Evolutionary conservation across 306 rosid species (phyloP).

Genomic region (Hippophae rhamnoides): DNA sequence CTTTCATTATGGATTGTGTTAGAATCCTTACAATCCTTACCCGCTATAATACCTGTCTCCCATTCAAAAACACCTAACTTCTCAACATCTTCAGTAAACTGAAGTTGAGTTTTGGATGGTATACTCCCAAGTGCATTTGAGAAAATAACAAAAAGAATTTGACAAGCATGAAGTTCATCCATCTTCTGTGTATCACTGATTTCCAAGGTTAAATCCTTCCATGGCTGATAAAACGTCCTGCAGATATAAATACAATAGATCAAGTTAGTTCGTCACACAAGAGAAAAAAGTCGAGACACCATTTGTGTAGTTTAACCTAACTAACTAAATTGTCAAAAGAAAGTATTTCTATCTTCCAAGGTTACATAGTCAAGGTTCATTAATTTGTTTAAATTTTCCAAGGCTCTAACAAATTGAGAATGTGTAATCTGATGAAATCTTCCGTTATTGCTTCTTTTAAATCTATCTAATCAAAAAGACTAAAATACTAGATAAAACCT

Average conservation of each 20-base stretch:
- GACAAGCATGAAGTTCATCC: conserved; percentile 73
- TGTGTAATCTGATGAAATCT: neutral
- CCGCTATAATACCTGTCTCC: conserved; percentile 44
- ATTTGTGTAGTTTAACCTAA: neutral
- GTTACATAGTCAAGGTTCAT: neutral
- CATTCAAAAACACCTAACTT: conserved; percentile 45
- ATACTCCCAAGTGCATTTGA: conserved; percentile 44
- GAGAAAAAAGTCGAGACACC: neutral
- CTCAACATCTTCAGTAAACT: conserved; percentile 38
- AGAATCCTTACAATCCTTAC: neutral
- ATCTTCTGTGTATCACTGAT: conserved; percentile 36
- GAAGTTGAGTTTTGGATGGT: conserved; percentile 30
- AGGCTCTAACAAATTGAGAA: neutral
- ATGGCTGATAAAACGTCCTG: conserved; percentile 69
- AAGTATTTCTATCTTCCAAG: no score
- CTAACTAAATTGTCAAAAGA: neutral
- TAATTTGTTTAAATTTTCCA: neutral
- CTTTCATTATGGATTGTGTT: neutral
- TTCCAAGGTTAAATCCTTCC: conserved; percentile 47
- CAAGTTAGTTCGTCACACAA: neutral
- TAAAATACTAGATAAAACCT: no score
- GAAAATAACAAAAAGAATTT: conserved; percentile 37
- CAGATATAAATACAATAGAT: conserved; percentile 6
- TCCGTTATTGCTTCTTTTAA: neutral
- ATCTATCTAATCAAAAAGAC: neutral